phyloP scores from a whole-genome alignment of 441 rosid species.

The Arabidopsis lyrata region DNA sequence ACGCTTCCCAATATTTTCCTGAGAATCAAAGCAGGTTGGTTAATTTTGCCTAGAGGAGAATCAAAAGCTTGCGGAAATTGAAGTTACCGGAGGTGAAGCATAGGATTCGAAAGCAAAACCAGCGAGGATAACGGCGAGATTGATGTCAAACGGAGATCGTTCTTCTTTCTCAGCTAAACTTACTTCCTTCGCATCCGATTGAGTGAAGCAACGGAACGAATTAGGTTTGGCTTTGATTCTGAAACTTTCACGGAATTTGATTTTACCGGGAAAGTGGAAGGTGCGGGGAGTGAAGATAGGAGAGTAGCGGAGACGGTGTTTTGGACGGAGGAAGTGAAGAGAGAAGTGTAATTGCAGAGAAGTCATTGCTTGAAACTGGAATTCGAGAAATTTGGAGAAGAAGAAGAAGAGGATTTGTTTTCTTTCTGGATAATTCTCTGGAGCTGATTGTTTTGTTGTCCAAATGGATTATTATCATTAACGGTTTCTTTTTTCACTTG shows the following conservation, averaged over 20 bases:
- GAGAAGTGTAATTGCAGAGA: slow-evolving; percentile 50
- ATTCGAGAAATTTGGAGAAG: slow-evolving; percentile 16
- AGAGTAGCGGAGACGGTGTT: slow-evolving; percentile 30
- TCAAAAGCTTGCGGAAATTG: not conserved
- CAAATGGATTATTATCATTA: not conserved
- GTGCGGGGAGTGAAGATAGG: slow-evolving; percentile 40
- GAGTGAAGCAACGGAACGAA: slow-evolving; percentile 51
- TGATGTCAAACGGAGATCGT: slow-evolving; percentile 83
- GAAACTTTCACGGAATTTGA: slow-evolving; percentile 28
- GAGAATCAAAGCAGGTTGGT: slow-evolving; percentile 15
- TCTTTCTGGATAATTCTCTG: not conserved
- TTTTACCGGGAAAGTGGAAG: slow-evolving; percentile 42
- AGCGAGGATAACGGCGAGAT: slow-evolving; percentile 92
- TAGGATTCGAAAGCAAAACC: slow-evolving; percentile 96
- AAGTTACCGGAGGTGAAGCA: slow-evolving; percentile 65
- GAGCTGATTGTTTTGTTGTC: slow-evolving; percentile 3
- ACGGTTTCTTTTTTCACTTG: slow-evolving; percentile 2
- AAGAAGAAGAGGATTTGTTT: not conserved
- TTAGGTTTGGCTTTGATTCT: slow-evolving; percentile 34
- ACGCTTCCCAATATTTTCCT: slow-evolving; percentile 72
- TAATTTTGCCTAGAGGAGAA: not conserved
- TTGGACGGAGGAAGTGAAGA: slow-evolving; percentile 36
- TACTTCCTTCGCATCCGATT: slow-evolving; percentile 51
- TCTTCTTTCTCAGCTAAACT: slow-evolving; percentile 22
- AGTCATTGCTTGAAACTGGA: slow-evolving; percentile 41